Evolutionary conservation across 2,329 filamentous ascomycete genomes (phyloP).

Genomic region (Fusarium dlaminii): DNA sequence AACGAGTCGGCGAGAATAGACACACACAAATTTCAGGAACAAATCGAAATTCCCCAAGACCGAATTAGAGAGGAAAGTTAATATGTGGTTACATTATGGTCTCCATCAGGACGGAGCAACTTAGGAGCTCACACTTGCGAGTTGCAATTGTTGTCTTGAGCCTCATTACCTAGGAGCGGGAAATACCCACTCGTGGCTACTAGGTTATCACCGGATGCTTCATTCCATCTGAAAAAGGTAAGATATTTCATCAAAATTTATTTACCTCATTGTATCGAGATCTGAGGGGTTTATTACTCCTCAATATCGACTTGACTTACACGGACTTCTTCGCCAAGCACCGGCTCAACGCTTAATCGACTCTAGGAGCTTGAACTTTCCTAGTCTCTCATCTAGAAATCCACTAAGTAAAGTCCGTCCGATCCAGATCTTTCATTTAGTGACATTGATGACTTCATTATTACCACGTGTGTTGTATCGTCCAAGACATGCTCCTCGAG

Average conservation of each 20-base stretch:
- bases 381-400: background rate
- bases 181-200: background rate
- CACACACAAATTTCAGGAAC: background rate
- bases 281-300: constrained; percentile 16
- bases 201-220: background rate
- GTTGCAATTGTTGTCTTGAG: background rate
- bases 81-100: background rate
- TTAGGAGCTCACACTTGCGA: too few species aligned
- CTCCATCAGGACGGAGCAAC: background rate
- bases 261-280: constrained; percentile 6
- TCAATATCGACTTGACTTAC: background rate
- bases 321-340: background rate
- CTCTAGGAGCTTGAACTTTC: background rate
- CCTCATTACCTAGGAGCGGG: background rate
- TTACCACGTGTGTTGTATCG: constrained; percentile 17
- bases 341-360: constrained; percentile 2
- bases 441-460: constrained; percentile 18
- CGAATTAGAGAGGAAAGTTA: background rate
- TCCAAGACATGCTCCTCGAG: constrained; percentile 1
- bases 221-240: background rate
- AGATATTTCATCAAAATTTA: background rate
- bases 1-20: background rate
- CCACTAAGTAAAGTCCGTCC: background rate
- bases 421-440: constrained; percentile 5
- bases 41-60: background rate